Evolutionary conservation across 1,284 basidiomycete species (phyloP).

Genomic region (Afroboletus lepidellus): DNA sequence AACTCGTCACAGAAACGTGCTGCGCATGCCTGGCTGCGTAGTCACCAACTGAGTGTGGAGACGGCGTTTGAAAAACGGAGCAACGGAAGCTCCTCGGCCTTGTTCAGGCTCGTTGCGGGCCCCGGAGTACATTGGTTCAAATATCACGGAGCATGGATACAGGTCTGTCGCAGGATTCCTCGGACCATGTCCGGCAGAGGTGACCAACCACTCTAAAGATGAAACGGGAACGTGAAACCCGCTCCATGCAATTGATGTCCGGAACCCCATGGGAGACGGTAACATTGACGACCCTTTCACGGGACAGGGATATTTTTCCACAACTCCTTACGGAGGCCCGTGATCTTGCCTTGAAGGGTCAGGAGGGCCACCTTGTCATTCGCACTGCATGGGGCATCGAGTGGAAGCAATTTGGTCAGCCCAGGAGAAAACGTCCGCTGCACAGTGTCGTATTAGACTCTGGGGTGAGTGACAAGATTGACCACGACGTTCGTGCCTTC

Average conservation of each 20-base stretch:
- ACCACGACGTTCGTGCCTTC: constrained; percentile 81
- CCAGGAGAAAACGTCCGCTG: constrained; percentile 83
- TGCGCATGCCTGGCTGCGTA: constrained; percentile 58
- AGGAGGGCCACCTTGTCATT: constrained; percentile 94
- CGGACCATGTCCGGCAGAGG: constrained; percentile 2
- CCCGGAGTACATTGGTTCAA: constrained; percentile 94
- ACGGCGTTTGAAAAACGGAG: constrained; percentile 85
- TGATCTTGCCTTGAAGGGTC: constrained; percentile 80
- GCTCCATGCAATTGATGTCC: constrained; percentile 88
- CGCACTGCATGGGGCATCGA: constrained; percentile 96
- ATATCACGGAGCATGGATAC: constrained; percentile 92
- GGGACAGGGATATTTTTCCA: constrained; percentile 82
- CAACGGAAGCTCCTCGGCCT: constrained; percentile 83
- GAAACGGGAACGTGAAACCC: constrained; percentile 90
- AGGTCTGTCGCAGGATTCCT: constrained; percentile 54
- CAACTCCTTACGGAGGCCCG: constrained; percentile 84
- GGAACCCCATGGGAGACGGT: constrained; percentile 98
- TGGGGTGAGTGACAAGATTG: constrained; percentile 79
- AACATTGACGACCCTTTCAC: constrained; percentile 88
- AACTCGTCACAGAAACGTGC: constrained; percentile 33
- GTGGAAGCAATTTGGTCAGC: constrained; percentile 95
- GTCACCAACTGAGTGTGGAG: constrained; percentile 94
- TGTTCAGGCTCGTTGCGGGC: constrained; percentile 93
- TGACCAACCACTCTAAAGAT: constrained; percentile 51
- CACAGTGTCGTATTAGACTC: constrained; percentile 88